Evolutionary conservation across 192 early-diverging fungal genomes (phyloP).

Genomic region (Entomortierella parvispora): DNA sequence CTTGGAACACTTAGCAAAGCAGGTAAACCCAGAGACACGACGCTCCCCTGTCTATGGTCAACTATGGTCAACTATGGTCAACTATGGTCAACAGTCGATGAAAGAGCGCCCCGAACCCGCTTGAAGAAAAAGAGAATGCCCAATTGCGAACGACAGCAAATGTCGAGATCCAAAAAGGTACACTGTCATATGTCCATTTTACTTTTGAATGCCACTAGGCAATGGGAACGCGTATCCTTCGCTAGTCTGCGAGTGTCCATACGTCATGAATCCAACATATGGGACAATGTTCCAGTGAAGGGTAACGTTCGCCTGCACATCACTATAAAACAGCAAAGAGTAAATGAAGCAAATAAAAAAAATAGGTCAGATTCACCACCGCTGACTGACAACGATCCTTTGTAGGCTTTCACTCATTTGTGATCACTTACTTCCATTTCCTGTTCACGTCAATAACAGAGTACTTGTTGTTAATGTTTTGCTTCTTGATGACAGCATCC

Average conservation of each 20-base stretch:
- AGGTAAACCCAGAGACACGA: no score
- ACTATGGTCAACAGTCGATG: no score
- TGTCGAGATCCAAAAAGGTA: background rate
- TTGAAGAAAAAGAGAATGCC: no score
- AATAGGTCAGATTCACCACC: no score
- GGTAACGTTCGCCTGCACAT: constrained; percentile 73
- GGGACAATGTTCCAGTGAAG: constrained; percentile 88
- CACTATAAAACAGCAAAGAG: constrained; percentile 47
- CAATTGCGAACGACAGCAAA: no score
- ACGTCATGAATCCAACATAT: constrained; percentile 74
- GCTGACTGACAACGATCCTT: no score
- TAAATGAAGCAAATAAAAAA: background rate
- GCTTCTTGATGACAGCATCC: constrained; percentile 66
- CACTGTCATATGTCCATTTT: background rate
- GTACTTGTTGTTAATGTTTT: constrained; percentile 74
- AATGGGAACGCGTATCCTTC: constrained; percentile 43
- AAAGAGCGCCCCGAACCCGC: no score
- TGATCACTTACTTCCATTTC: constrained; percentile 68
- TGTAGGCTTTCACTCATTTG: no score
- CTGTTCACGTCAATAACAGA: constrained; percentile 71
- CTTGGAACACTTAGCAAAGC: no score
- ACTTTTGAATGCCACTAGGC: constrained; percentile 48
- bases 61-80: no score
- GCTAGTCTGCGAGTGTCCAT: constrained; percentile 45
- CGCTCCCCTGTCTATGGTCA: no score